Conservation (phyloP, 2,329 filamentous ascomycete genomes). For the Leptographium wingfieldii region DNA sequence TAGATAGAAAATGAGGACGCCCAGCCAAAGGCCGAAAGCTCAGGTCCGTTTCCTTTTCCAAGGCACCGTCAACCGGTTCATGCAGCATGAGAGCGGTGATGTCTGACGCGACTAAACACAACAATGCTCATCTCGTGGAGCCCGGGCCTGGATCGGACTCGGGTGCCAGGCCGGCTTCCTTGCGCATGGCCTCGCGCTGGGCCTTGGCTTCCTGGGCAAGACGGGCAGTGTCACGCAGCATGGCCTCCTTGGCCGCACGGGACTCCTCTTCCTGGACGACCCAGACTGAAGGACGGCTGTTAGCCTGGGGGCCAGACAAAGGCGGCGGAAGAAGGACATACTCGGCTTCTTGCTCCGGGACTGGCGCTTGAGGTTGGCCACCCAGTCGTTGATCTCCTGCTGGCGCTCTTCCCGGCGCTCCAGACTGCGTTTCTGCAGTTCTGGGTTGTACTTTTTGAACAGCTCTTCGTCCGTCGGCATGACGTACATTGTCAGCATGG, state of each 20-base stretch:
- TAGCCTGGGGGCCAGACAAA: neutral
- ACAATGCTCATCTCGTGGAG: neutral
- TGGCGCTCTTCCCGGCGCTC: slow-evolving; percentile 63
- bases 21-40: neutral
- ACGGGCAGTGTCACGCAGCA: slow-evolving; percentile 22
- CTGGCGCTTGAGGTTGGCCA: slow-evolving; percentile 71
- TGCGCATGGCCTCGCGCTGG: slow-evolving; percentile 35
- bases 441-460: slow-evolving; percentile 84
- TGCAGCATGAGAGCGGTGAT: neutral
- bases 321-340: slow-evolving; percentile 29
- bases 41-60: neutral
- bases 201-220: slow-evolving; percentile 28
- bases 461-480: slow-evolving; percentile 84
- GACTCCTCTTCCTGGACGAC: slow-evolving; percentile 37
- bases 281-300: slow-evolving; percentile 28
- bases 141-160: slow-evolving; percentile 11
- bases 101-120: neutral
- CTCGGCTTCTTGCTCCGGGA: slow-evolving; percentile 86
- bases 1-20: neutral
- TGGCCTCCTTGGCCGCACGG: slow-evolving; percentile 26
- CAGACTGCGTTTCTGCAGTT: slow-evolving; percentile 79
- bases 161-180: slow-evolving; percentile 30
- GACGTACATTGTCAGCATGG: slow-evolving; percentile 67
- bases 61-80: neutral
- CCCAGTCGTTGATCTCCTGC: slow-evolving; percentile 83